A percentile compares a stretch with the other conserved stretches of the same genome.
Conservation (phyloP, 2,329 filamentous ascomycete genomes). For the Paecilomyces variotii region DNA sequence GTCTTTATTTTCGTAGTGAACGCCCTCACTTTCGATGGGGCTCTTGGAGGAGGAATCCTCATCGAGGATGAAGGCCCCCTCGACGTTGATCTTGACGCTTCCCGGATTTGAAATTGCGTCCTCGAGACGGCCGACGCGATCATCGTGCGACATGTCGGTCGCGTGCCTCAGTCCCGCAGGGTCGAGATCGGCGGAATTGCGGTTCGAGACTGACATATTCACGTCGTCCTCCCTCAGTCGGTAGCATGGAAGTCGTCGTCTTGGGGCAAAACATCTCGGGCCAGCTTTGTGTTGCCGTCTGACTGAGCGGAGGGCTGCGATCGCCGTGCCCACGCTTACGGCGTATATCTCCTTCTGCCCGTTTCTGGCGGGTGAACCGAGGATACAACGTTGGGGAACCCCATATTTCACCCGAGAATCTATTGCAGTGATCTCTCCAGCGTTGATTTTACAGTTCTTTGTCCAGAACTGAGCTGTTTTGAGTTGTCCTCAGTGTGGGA, state of each 20-base stretch:
- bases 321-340: slow-evolving; percentile 36
- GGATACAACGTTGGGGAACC: slow-evolving; percentile 6
- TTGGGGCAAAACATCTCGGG: neutral
- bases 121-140: slow-evolving; percentile 24
- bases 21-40: slow-evolving; percentile 46
- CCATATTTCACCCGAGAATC: neutral
- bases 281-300: neutral
- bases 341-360: slow-evolving; percentile 40
- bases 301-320: neutral
- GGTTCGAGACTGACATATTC: slow-evolving; percentile 25
- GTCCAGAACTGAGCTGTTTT: neutral
- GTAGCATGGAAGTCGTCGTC: neutral
- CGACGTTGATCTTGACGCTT: slow-evolving; percentile 87
- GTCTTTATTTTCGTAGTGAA: slow-evolving; percentile 73
- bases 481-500: neutral
- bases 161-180: slow-evolving; percentile 11
- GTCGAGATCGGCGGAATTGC: slow-evolving; percentile 12
- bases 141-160: slow-evolving; percentile 14
- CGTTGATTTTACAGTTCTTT: neutral
- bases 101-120: slow-evolving; percentile 52
- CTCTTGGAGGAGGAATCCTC: slow-evolving; percentile 53
- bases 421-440: neutral
- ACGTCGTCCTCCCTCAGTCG: neutral
- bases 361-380: slow-evolving; percentile 9
- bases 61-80: slow-evolving; percentile 93